Conservation (phyloP, 192 early-diverging fungal species). For the Nowakowskiella sp. region DNA sequence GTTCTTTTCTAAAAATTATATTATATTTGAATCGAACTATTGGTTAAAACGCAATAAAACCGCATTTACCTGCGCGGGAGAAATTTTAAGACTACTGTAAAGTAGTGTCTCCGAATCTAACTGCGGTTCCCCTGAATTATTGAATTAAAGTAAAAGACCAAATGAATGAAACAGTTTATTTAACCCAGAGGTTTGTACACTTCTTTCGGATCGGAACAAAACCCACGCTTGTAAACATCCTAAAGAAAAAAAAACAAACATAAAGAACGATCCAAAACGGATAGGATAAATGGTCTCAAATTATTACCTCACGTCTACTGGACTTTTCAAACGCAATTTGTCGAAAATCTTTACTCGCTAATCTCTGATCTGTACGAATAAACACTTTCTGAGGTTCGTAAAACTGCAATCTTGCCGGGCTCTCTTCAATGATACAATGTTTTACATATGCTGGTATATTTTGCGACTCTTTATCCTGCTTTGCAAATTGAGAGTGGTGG, state of each 20-base stretch:
- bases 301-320: constrained; percentile 15
- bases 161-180: background rate
- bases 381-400: constrained; percentile 33
- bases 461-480: constrained; percentile 12
- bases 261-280: background rate
- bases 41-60: too few relatives aligned
- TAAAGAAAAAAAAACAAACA: background rate
- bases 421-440: constrained; percentile 31
- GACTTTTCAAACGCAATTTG: constrained; percentile 10
- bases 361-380: constrained; percentile 26
- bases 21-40: too few relatives aligned
- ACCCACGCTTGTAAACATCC: constrained; percentile 34
- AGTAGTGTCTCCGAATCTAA: constrained; percentile 36
- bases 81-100: constrained; percentile 28
- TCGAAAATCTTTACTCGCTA: constrained; percentile 17
- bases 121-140: constrained; percentile 33
- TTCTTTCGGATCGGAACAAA: constrained; percentile 44
- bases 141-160: background rate
- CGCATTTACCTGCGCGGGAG: too few relatives aligned
- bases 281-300: background rate
- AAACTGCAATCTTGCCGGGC: constrained; percentile 9
- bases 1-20: too few relatives aligned
- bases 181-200: constrained; percentile 38
- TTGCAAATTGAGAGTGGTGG: constrained; percentile 13
- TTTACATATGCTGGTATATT: constrained; percentile 9